Conservation (phyloP, 192 early-diverging fungal genomes). For the Diversispora eburnea region DNA sequence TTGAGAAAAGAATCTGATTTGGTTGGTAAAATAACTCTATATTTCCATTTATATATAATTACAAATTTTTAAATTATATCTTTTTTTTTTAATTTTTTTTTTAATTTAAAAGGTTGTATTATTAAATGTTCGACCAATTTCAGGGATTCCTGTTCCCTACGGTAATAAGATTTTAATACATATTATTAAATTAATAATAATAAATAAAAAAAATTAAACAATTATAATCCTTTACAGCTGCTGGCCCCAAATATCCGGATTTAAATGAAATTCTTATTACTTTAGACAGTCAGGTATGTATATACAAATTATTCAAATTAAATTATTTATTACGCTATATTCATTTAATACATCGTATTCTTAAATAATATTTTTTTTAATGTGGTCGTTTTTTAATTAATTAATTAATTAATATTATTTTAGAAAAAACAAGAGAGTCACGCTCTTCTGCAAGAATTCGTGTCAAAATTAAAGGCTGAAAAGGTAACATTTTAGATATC, state of each 20-base stretch:
- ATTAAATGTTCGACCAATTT: constrained; percentile 35
- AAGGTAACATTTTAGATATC: too few relatives aligned
- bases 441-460: constrained; percentile 32
- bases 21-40: too few relatives aligned
- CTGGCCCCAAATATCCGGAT: constrained; percentile 31
- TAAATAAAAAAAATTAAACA: neutral
- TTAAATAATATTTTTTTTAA: too few relatives aligned
- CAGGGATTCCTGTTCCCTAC: constrained; percentile 32
- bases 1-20: constrained; percentile 33
- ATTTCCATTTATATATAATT: too few relatives aligned
- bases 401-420: too few relatives aligned
- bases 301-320: too few relatives aligned
- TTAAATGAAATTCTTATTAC: constrained; percentile 29
- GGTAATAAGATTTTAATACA: neutral
- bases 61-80: too few relatives aligned
- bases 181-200: neutral
- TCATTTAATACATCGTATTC: too few relatives aligned
- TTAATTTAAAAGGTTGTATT: constrained; percentile 36
- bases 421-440: constrained; percentile 29
- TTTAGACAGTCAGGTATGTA: constrained; percentile 36
- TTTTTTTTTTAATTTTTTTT: too few relatives aligned
- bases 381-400: too few relatives aligned
- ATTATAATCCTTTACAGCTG: too few relatives aligned
- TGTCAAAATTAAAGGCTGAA: constrained; percentile 24
- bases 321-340: too few relatives aligned